Evolutionary conservation across 176 grass and related monocot genomes (phyloP).

Genomic region (Oryza nivara): DNA sequence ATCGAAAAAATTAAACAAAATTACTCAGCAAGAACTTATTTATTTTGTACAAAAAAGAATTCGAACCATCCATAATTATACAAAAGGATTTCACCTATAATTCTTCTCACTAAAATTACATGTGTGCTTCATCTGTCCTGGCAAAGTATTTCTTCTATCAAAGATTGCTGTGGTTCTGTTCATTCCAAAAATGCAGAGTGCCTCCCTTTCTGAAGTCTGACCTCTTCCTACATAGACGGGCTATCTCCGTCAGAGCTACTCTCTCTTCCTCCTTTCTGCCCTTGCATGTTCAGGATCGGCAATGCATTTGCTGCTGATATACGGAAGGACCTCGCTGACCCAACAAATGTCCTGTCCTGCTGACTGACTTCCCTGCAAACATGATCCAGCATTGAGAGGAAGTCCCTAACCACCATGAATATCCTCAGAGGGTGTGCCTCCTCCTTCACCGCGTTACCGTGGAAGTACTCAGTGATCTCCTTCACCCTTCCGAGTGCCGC

Average conservation of each 20-base stretch:
- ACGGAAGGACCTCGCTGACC: slow-evolving; percentile 77
- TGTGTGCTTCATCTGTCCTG: slow-evolving; percentile 36
- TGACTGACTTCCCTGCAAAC: slow-evolving; percentile 88
- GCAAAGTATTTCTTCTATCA: slow-evolving; percentile 15
- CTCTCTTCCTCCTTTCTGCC: slow-evolving; percentile 27
- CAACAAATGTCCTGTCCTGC: slow-evolving; percentile 69
- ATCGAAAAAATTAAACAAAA: background rate
- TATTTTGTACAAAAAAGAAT: slow-evolving; percentile 56
- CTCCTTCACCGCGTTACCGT: slow-evolving; percentile 68
- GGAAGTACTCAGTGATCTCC: slow-evolving; percentile 79
- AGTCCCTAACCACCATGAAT: slow-evolving; percentile 95
- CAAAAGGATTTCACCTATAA: slow-evolving; percentile 15
- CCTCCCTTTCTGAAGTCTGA: background rate
- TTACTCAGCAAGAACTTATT: slow-evolving; percentile 23
- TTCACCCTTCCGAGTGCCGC: slow-evolving; percentile 64
- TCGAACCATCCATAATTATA: slow-evolving; percentile 32
- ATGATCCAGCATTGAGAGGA: slow-evolving; percentile 78
- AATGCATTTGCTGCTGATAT: slow-evolving; percentile 47
- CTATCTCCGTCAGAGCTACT: slow-evolving; percentile 58
- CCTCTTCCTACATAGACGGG: slow-evolving; percentile 44
- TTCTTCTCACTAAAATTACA: background rate
- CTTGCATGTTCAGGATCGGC: slow-evolving; percentile 46
- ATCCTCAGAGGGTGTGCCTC: slow-evolving; percentile 86
- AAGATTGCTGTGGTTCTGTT: background rate
- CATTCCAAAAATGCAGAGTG: slow-evolving; percentile 17